These are phyloP conservation scores for Leccinum truebloodii DNA, from an alignment of 768 basidiomycete species.

Conservation along the genomic window DNA sequence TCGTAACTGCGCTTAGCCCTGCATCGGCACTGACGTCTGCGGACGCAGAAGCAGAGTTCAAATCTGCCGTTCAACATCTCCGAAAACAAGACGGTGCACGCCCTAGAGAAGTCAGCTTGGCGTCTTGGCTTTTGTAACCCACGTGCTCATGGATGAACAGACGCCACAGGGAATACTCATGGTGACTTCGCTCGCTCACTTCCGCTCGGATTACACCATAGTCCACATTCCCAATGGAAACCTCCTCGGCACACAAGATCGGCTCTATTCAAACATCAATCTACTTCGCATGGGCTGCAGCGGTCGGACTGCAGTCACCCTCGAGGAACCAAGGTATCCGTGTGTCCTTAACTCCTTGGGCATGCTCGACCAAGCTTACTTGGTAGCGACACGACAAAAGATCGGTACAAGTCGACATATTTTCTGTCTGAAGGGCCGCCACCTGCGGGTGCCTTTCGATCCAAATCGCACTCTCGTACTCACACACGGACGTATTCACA, in stretches of 20 bases:
- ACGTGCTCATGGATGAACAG: conserved; percentile 32
- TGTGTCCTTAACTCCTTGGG: conserved; percentile 5
- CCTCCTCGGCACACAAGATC: conserved; percentile 61
- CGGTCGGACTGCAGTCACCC: conserved; percentile 73
- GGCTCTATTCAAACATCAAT: conserved; percentile 80
- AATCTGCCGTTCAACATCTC: conserved; percentile 57
- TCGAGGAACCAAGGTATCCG: conserved; percentile 67
- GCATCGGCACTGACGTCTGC: conserved; percentile 39
- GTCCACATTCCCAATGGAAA: conserved; percentile 66
- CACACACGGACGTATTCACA: conserved; percentile 34
- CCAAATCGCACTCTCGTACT: conserved; percentile 32
- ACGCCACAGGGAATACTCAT: conserved; percentile 70
- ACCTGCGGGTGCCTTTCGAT: conserved; percentile 22
- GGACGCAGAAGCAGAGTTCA: conserved; percentile 58
- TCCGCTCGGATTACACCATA: conserved; percentile 85
- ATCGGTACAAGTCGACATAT: conserved; percentile 75
- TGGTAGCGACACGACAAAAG: conserved; percentile 72
- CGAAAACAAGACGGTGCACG: conserved; percentile 66
- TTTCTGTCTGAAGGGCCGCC: conserved; percentile 48
- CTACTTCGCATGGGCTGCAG: conserved; percentile 83
- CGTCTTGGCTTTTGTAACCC: neutral
- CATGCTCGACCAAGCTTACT: conserved; percentile 12
- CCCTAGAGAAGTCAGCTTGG: conserved; percentile 56
- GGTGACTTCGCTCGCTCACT: conserved; percentile 83
- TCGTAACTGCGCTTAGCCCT: conserved; percentile 57